Percentiles rank a stretch among this genome's conserved stretches.
phyloP scores from a whole-genome alignment of 106 monocot species.

The Chionographis japonica region DNA sequence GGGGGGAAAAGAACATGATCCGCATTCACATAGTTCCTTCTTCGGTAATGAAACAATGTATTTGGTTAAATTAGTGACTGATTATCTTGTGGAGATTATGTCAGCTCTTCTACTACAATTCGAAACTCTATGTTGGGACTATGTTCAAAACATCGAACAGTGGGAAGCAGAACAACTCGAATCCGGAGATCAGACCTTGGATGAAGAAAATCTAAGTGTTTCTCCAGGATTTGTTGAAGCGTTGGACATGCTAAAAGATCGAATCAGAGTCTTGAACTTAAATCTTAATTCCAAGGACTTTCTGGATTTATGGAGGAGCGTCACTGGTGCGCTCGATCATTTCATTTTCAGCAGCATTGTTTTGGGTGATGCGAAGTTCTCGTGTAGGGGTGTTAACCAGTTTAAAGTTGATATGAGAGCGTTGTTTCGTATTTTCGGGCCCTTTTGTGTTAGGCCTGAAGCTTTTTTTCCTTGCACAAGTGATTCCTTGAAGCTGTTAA shows the following conservation, averaged over 20 bases:
- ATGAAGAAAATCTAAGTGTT: conserved; percentile 24
- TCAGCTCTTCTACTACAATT: conserved; percentile 55
- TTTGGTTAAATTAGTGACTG: conserved; percentile 52
- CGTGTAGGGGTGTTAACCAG: conserved; percentile 35
- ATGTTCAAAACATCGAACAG: conserved; percentile 35
- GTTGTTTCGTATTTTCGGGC: conserved; percentile 49
- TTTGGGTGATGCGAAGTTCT: conserved; percentile 31
- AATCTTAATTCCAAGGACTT: conserved; percentile 57
- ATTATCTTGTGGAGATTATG: conserved; percentile 55
- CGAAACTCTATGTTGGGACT: conserved; percentile 45
- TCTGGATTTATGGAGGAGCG: conserved; percentile 71
- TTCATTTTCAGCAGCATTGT: conserved; percentile 64
- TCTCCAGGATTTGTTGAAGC: conserved; percentile 43
- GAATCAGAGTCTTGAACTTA: conserved; percentile 25
- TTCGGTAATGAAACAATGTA: conserved; percentile 39
- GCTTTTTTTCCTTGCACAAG: conserved; percentile 60
- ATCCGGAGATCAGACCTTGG: conserved; percentile 6
- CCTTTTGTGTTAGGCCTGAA: conserved; percentile 64
- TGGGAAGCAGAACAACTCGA: conserved; percentile 5
- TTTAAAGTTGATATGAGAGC: conserved; percentile 51
- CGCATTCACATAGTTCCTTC: conserved; percentile 11
- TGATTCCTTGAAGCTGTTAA: conserved; percentile 49
- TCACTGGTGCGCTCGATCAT: conserved; percentile 63
- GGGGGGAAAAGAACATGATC: background rate
- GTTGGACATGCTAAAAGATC: conserved; percentile 44